A percentile compares a stretch with the other conserved stretches of the same genome.
phyloP scores from a whole-genome alignment of 352 stramenopile genomes.

The Stramenopiles sp. region DNA sequence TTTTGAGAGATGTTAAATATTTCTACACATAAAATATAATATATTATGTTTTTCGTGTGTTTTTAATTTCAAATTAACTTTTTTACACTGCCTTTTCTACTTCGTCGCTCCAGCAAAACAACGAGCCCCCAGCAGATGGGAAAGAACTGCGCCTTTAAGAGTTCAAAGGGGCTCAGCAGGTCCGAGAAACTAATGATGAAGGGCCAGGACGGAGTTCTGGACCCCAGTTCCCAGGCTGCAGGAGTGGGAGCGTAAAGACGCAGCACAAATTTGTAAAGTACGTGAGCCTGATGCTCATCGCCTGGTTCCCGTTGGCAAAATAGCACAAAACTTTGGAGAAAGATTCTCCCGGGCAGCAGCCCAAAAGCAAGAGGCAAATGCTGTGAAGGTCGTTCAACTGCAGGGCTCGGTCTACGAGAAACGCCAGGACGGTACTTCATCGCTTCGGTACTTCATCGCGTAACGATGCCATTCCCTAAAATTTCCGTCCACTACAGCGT shows the following conservation, averaged over 20 bases:
- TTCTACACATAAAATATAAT: too few relatives aligned
- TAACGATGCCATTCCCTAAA: too few relatives aligned
- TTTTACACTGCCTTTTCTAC: too few relatives aligned
- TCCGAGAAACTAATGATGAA: constrained; percentile 18
- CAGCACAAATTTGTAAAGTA: constrained; percentile 9
- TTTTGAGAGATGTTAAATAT: too few relatives aligned
- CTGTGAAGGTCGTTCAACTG: background rate
- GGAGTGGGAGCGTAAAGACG: constrained; percentile 15
- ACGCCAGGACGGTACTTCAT: constrained; percentile 16
- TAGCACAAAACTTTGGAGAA: constrained; percentile 18
- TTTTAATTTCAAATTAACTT: too few relatives aligned
- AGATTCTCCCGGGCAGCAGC: constrained; percentile 18
- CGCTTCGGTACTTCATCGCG: too few relatives aligned
- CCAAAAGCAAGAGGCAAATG: constrained; percentile 6
- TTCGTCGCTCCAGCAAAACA: too few relatives aligned
- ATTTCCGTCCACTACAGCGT: too few relatives aligned
- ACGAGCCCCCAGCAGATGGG: too few relatives aligned
- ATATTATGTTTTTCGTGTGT: too few relatives aligned
- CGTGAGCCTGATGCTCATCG: constrained; percentile 20
- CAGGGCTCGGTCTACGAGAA: background rate
- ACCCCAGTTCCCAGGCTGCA: constrained; percentile 20
- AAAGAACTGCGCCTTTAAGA: too few relatives aligned
- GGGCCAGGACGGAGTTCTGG: constrained; percentile 18
- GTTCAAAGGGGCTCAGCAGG: too few relatives aligned
- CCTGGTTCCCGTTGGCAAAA: constrained; percentile 19